Evolutionary conservation across 805 yeast genomes (phyloP).

Genomic region (Gaillardinia entomophila): DNA sequence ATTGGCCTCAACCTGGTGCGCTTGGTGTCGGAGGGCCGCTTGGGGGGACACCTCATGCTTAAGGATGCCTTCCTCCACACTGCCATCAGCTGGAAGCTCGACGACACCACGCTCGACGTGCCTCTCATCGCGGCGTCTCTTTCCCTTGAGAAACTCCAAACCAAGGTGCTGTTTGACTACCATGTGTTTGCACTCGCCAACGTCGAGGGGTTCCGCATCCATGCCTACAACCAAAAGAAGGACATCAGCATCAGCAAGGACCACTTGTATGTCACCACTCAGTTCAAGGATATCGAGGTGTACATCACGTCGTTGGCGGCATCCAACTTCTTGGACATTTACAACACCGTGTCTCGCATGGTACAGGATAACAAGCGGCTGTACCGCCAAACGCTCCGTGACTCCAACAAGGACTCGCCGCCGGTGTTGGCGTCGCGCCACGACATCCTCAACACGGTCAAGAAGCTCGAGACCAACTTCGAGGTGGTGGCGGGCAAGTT

Average conservation of each 20-base stretch:
- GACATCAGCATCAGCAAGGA: constrained; percentile 47
- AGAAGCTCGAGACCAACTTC: constrained; percentile 59
- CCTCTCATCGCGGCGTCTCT: constrained; percentile 66
- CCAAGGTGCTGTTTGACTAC: constrained; percentile 73
- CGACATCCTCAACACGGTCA: constrained; percentile 24
- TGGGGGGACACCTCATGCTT: constrained; percentile 63
- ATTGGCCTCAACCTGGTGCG: constrained; percentile 49
- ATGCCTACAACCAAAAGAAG: constrained; percentile 65
- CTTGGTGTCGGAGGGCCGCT: constrained; percentile 65
- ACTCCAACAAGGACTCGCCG: constrained; percentile 33
- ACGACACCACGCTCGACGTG: constrained; percentile 39
- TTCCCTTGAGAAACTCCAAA: constrained; percentile 49
- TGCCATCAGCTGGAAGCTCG: constrained; percentile 64
- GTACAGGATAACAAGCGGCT: constrained; percentile 67
- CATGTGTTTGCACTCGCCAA: constrained; percentile 73
- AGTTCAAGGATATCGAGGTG: constrained; percentile 48
- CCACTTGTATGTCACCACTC: constrained; percentile 47
- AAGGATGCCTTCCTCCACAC: constrained; percentile 50
- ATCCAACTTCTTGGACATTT: constrained; percentile 73
- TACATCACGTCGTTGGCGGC: constrained; percentile 83
- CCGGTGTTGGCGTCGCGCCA: too few species aligned
- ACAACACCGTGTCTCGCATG: constrained; percentile 64
- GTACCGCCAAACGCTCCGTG: constrained; percentile 69
- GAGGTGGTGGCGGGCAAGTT: constrained; percentile 55
- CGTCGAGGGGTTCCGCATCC: constrained; percentile 42